Conservation (phyloP, 2,329 filamentous ascomycete genomes). For the Cladophialophora immunda region DNA sequence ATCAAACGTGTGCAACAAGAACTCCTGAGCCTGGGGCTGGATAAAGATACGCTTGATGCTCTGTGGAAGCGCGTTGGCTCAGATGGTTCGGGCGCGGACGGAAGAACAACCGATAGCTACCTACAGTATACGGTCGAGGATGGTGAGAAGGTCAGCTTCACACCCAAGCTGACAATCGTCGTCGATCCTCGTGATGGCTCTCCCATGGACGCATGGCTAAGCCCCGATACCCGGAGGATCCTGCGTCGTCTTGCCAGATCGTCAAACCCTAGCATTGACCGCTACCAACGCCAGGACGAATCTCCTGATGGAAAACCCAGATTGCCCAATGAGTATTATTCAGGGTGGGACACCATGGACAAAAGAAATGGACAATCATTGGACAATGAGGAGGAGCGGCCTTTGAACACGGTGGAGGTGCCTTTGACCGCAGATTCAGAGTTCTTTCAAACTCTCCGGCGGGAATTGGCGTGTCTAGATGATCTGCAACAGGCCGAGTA, state of each 20-base stretch:
- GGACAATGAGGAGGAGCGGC: slow-evolving; percentile 26
- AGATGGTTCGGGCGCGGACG: slow-evolving; percentile 44
- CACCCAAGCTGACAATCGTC: slow-evolving; percentile 74
- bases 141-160: slow-evolving; percentile 60
- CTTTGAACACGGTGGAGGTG: slow-evolving; percentile 69
- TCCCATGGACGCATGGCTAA: slow-evolving; percentile 73
- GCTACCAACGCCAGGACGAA: not conserved
- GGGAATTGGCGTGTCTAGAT: slow-evolving; percentile 74
- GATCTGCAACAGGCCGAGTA: slow-evolving; percentile 73
- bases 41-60: slow-evolving; percentile 72
- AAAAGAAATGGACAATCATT: not conserved
- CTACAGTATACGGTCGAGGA: slow-evolving; percentile 65
- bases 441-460: slow-evolving; percentile 80
- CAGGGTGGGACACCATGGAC: not conserved
- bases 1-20: slow-evolving; percentile 81
- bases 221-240: slow-evolving; percentile 70
- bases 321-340: not conserved
- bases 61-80: slow-evolving; percentile 64
- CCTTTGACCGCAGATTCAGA: slow-evolving; percentile 78
- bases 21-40: slow-evolving; percentile 74
- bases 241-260: slow-evolving; percentile 67
- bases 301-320: slow-evolving; percentile 9
- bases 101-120: slow-evolving; percentile 42
- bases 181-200: slow-evolving; percentile 72
- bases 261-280: slow-evolving; percentile 13